Base-by-base conservation (phyloP, 2,329 filamentous ascomycete genomes). In the Fusarium buharicum region DNA sequence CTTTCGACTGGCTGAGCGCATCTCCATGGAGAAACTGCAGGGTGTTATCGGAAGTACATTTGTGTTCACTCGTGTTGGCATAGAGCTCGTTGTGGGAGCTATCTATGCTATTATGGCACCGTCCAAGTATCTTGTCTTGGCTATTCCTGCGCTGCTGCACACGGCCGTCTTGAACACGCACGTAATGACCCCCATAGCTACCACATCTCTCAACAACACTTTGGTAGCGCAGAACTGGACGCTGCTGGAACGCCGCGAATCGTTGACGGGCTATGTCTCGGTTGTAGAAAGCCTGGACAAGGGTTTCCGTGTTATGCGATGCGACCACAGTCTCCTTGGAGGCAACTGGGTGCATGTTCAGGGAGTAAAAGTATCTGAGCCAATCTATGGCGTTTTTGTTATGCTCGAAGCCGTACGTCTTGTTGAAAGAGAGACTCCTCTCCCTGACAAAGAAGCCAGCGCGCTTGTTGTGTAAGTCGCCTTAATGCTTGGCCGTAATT, bases 321-420 rank as follows among this genome's bases (percentile, higher is more conserved):
- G 93, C 74, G 95, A 98, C 70, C 95, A 99, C 75, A 97, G 93
- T 70, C 82, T 99, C 28, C 83, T 99, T 2, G 95, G 95, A 36
- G 95, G 95, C 31, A 91, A 97, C 76, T 99, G 94, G 94, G 84
- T 89, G 12, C 81, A 81, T 36, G 79, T 77, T 66, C 76, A 70
- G 75, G 88, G 73, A 57, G 81, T 77, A 46, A 78, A 72, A 60
- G 83, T 92, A 16, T 85, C 86, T 11, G 95, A 99, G 76, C 92
- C 94, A 1, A 92, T 99, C 52, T 99, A 98, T 73, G 90, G 92
- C 10, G 90, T 98, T n/a, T 99, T 99, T 74, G 89, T 92, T 22
- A 96, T 97, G 84, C 85, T 99, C 1, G 95, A 99, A 75, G 92
- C 94, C 4, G 90, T 98, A 7, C 86, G 95, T 18, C 83, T 99